Evolutionary conservation across 164 flowering plant species (phyloP), one percentile per base, ranked within the genome.

Genomic region (Stephania japonica): DNA sequence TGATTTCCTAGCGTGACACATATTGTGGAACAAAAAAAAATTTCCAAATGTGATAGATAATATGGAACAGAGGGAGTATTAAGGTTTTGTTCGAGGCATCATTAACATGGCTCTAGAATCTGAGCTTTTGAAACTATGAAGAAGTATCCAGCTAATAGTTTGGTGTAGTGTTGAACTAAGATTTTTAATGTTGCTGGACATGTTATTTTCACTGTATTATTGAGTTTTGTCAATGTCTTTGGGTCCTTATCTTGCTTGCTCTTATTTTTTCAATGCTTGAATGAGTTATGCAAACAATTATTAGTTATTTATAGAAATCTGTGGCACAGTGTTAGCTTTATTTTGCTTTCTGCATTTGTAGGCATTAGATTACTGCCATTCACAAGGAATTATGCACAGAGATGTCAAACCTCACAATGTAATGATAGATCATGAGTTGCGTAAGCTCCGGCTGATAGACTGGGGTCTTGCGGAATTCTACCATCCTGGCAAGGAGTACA

Each of bases 371-470:
- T 88, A 83, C 78, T 90, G 91, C 73, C 91, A 88, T 78, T 90
- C 92, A 32, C 94, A 88, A 80, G 94, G 94, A 44, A 90, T 90
- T 25, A 90, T 90, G 92, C 94, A 90, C 61, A 84, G 94, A 76
- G 94, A 90, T 79, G 94, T 90, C 66, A 90, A 90, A 71, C 92
- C 94, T 71, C 94, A 90, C 80, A 90, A 90, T 80, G 91, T 90
- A 68, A 90, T 90, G 94, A 88, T 90, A 70, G 92, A 88, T 53
- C 94, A 90, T 70, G 92, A 87, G 78, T 79, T 85, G 71, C 83
- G 89, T 27, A 88, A 90, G 75, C 90, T 90, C 72, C 92, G 94
- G 47, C 81, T 90, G 78, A 90, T 90, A 70, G 92, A 88, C 72
- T 88, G 91, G 94, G 94, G 91, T 70, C 89, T 87, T 72, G 89